Conservation (phyloP, 2,329 filamentous ascomycete genomes). For the Phaeosphaeriaceae sp. region DNA sequence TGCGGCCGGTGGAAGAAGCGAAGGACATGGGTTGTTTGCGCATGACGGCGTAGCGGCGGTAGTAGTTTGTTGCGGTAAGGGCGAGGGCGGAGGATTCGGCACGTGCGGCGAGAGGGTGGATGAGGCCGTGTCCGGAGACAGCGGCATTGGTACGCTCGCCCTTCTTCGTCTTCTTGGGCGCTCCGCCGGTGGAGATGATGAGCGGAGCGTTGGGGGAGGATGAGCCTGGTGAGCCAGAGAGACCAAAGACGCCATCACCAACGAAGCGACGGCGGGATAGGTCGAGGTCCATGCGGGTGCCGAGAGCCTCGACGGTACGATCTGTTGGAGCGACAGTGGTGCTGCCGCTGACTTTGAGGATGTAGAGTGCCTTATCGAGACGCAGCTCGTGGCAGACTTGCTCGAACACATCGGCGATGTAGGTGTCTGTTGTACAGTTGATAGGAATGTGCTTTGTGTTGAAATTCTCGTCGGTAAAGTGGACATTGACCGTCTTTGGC, state of each 20-base stretch:
- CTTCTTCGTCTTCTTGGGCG: slow-evolving; percentile 61
- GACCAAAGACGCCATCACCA: slow-evolving; percentile 74
- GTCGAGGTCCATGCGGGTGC: slow-evolving; percentile 77
- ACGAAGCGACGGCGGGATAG: slow-evolving; percentile 78
- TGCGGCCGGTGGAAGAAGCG: slow-evolving; percentile 76
- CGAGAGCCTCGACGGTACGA: slow-evolving; percentile 79
- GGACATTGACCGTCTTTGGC: slow-evolving; percentile 74
- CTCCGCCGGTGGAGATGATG: slow-evolving; percentile 61
- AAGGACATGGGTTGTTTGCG: slow-evolving; percentile 85
- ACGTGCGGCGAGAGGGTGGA: slow-evolving; percentile 73
- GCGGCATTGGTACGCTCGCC: slow-evolving; percentile 58
- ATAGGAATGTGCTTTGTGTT: slow-evolving; percentile 75
- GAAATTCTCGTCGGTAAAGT: slow-evolving; percentile 75
- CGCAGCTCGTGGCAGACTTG: slow-evolving; percentile 78
- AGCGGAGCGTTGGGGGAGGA: slow-evolving; percentile 74
- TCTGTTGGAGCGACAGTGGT: slow-evolving; percentile 79
- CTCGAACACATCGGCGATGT: slow-evolving; percentile 82
- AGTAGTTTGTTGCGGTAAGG: slow-evolving; percentile 50
- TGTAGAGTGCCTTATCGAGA: slow-evolving; percentile 79
- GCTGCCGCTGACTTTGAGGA: slow-evolving; percentile 78
- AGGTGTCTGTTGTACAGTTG: slow-evolving; percentile 82
- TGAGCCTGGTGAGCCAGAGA: slow-evolving; percentile 73
- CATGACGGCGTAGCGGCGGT: slow-evolving; percentile 81
- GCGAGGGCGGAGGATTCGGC: slow-evolving; percentile 53
- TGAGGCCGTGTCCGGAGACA: slow-evolving; percentile 57